Evolutionary conservation across 2,329 filamentous ascomycete genomes (phyloP), one percentile per base, ranked within the genome.

Genomic region (Sphaerulina vaccinii): DNA sequence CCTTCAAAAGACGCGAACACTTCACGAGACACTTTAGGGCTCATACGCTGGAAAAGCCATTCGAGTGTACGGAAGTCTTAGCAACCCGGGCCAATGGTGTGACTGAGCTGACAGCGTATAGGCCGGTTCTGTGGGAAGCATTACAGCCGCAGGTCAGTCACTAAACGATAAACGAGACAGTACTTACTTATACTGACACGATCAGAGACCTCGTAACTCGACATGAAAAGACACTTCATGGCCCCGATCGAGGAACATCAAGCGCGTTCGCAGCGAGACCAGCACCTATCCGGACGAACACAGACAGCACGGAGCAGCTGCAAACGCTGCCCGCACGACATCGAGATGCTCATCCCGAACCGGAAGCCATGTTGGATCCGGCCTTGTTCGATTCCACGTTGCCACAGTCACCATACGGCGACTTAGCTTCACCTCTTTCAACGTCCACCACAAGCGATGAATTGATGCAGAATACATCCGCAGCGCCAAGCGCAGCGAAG

Each of bases 201-300:
- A 36, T 36, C 4, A 54, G 40, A 42, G 51, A 54, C 19, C 46
- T 54, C 2, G 51, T 54, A 22, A 46, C 45, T 3, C 29, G 51
- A n/a, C 51, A 54, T 24, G 45, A 54, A 27, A 54, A 54, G 36
- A 54, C 51, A 1, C 27, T 54, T 13, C 51, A 54, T 33, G 40
- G 35, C 10, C 39, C 43, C 22, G 15, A 49, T 29, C 33, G 36
- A 10, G 24, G 19, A 16, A 19, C 22, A 16, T 27, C 32, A 3
- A 18, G 32, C 11, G 18, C 46, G 9, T 22, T 1, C 8, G 8
- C 15, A 16, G 37, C 24, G 16, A 33, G 16, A 8, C 24, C 46
- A 15, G 1, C 35, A n/a, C 9, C 35, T 6, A 33, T 9, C 4
- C n/a, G 15, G 4, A 8, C 11, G 19, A 18, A 19, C 18, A 15